A percentile compares a stretch with the other conserved stretches of the same genome.
Conservation (phyloP, 768 basidiomycete genomes). For the Boletus subparvulus region DNA sequence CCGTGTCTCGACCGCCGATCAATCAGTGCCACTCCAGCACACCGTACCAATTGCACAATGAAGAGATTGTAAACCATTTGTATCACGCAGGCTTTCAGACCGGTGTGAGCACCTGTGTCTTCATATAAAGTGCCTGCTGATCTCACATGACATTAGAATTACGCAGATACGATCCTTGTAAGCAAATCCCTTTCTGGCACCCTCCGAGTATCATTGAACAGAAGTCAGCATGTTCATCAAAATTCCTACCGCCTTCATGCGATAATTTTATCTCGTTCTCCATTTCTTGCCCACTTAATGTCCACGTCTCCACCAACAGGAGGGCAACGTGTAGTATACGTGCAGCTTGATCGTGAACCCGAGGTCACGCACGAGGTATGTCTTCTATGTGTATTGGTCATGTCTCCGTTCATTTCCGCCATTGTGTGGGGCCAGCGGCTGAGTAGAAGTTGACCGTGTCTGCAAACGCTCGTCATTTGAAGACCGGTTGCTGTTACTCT, state of each 20-base stretch:
- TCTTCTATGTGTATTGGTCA: conserved; percentile 20
- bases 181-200: conserved; percentile 28
- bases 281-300: conserved; percentile 86
- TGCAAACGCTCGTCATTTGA: conserved; percentile 17
- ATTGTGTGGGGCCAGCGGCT: conserved; percentile 25
- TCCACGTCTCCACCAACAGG: conserved; percentile 69
- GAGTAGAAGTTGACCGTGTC: conserved; percentile 19
- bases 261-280: conserved; percentile 84
- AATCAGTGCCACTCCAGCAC: conserved; percentile 26
- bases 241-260: conserved; percentile 76
- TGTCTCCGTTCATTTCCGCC: conserved; percentile 32
- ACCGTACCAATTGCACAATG: conserved; percentile 65
- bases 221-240: conserved; percentile 66
- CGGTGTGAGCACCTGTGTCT: conserved; percentile 55
- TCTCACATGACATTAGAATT: conserved; percentile 53
- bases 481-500: conserved; percentile 15
- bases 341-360: conserved; percentile 74
- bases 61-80: conserved; percentile 75
- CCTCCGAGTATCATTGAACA: conserved; percentile 11
- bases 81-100: conserved; percentile 80
- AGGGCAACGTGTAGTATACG: conserved; percentile 68
- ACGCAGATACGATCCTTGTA: conserved; percentile 78
- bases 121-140: conserved; percentile 3
- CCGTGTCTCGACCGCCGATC: conserved; percentile 2
- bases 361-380: conserved; percentile 83